These are phyloP conservation scores for Schoenoplectus tabernaemontani DNA, from an alignment of 202 grass and related monocot genomes.

Conservation along the genomic window DNA sequence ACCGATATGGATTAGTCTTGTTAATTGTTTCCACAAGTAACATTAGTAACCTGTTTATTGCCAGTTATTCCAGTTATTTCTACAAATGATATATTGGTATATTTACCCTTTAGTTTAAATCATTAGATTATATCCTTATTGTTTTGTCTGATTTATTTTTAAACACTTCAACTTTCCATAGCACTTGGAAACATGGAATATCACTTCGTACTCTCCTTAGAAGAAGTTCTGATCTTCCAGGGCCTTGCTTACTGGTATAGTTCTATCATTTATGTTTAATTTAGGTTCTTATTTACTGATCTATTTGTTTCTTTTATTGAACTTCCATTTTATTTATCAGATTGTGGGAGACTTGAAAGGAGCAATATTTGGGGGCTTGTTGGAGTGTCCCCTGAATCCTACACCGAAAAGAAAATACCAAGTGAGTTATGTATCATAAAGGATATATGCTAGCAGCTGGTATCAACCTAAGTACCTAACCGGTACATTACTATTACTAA, in stretches of 20 bases:
- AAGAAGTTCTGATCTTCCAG: slow-evolving; percentile 47
- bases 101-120: slow-evolving; percentile 10
- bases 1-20: not conserved
- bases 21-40: not conserved
- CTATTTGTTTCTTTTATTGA: slow-evolving; percentile 4
- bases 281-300: not conserved
- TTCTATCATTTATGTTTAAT: not conserved
- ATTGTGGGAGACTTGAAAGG: slow-evolving; percentile 75
- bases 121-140: slow-evolving; percentile 2
- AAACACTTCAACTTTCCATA: slow-evolving; percentile 56
- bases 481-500: not conserved
- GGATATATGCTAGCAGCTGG: not conserved
- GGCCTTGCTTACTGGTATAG: slow-evolving; percentile 76
- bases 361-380: slow-evolving; percentile 77
- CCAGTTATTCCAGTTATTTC: slow-evolving; percentile 19
- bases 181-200: slow-evolving; percentile 95
- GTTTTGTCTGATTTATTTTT: slow-evolving; percentile 33
- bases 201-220: slow-evolving; percentile 79
- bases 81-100: slow-evolving; percentile 2
- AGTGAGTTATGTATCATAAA: slow-evolving; percentile 29
- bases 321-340: slow-evolving; percentile 26
- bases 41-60: not conserved
- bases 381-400: slow-evolving; percentile 69
- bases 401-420: slow-evolving; percentile 90
- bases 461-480: slow-evolving; percentile 9